Evolutionary conservation across 2,329 filamentous ascomycete species (phyloP).

Genomic region (Boeremia lycopersici): DNA sequence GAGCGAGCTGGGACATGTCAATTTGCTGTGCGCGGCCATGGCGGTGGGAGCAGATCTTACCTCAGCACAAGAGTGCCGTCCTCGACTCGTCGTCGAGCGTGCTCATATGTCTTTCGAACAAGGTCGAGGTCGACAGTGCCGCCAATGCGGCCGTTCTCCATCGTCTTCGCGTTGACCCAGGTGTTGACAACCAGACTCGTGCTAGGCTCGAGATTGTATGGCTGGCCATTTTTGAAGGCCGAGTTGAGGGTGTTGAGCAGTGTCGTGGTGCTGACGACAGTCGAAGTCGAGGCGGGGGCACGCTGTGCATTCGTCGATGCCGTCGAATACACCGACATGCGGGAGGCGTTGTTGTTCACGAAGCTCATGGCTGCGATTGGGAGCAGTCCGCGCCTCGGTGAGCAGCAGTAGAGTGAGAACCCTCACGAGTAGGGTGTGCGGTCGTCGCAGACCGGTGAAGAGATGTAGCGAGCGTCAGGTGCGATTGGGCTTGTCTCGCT

Average conservation of each 20-base stretch:
- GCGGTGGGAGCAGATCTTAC: slow-evolving; percentile 57
- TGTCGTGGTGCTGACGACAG: slow-evolving; percentile 83
- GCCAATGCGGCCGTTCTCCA: slow-evolving; percentile 71
- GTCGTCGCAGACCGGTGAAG: slow-evolving; percentile 6
- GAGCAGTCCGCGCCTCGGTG: slow-evolving; percentile 32
- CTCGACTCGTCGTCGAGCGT: slow-evolving; percentile 90
- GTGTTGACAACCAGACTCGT: slow-evolving; percentile 95
- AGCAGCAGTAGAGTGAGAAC: slow-evolving; percentile 4
- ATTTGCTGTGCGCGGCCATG: neutral
- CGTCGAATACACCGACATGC: slow-evolving; percentile 66
- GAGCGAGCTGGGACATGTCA: slow-evolving; percentile 69
- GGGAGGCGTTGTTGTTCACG: slow-evolving; percentile 58
- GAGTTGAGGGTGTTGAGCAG: slow-evolving; percentile 91
- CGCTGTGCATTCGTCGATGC: slow-evolving; percentile 63
- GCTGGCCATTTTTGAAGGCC: slow-evolving; percentile 78
- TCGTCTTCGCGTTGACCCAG: slow-evolving; percentile 81
- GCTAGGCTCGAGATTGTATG: slow-evolving; percentile 87
- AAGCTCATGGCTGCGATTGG: slow-evolving; percentile 51
- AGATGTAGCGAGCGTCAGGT: slow-evolving; percentile 27
- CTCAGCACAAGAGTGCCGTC: slow-evolving; percentile 91
- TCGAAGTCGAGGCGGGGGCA: slow-evolving; percentile 64
- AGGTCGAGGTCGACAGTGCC: slow-evolving; percentile 82
- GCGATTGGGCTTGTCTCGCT: slow-evolving; percentile 17
- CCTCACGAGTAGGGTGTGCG: slow-evolving; percentile 4
- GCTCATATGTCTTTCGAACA: slow-evolving; percentile 88